Conservation (phyloP, 495 filamentous ascomycete species). For the Durotheca rogersii region DNA sequence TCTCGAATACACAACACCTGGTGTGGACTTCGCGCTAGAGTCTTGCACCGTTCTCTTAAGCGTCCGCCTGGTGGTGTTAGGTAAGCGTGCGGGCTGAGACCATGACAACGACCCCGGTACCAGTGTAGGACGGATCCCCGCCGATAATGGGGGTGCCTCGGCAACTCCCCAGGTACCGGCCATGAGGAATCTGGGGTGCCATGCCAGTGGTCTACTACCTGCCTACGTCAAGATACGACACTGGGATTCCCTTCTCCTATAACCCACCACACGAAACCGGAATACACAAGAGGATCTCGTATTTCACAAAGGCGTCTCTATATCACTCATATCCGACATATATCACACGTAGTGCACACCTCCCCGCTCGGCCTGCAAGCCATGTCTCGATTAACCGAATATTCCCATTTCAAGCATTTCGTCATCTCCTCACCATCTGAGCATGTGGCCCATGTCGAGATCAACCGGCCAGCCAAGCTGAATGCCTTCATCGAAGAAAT, state of each 20-base stretch:
- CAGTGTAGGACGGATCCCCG: no score
- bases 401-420: conserved; percentile 67
- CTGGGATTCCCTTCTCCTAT: neutral
- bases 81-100: no score
- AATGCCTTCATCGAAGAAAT: conserved; percentile 90
- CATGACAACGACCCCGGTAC: no score
- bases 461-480: conserved; percentile 84
- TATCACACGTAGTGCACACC: no score
- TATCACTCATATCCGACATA: no score
- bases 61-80: no score
- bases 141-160: neutral
- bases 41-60: no score
- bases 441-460: conserved; percentile 87
- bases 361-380: neutral
- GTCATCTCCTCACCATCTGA: conserved; percentile 67
- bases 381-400: conserved; percentile 30
- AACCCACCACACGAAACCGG: no score
- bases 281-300: no score
- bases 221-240: neutral
- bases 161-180: neutral
- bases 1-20: no score
- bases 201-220: neutral
- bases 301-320: no score
- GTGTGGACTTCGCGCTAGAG: no score
- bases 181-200: neutral